Evolutionary conservation across 75 land plant genomes (phyloP).

Genomic region (Ceratopteris richardii): DNA sequence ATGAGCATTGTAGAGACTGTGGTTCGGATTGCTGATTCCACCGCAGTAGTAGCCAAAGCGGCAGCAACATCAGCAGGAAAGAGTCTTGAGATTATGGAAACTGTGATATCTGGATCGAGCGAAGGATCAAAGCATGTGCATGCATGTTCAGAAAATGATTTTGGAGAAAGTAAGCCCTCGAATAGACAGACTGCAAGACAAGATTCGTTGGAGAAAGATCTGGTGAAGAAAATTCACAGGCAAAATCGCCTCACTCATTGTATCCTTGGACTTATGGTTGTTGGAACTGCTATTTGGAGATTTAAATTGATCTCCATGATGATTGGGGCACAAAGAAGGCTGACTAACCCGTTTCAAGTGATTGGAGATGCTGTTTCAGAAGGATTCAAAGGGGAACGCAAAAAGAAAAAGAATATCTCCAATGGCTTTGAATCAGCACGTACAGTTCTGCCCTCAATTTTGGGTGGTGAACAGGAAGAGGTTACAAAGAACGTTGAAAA

Average conservation of each 20-base stretch:
- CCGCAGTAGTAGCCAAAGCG: constrained; percentile 5
- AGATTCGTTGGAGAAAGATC: not conserved
- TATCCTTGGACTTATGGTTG: constrained; percentile 10
- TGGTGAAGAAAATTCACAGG: constrained; percentile 5
- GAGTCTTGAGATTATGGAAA: constrained; percentile 4
- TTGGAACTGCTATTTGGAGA: constrained; percentile 10
- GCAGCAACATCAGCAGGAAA: constrained; percentile 7
- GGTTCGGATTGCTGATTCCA: not conserved
- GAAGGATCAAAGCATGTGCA: not conserved
- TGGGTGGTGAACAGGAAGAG: constrained; percentile 1
- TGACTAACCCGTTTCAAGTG: not conserved
- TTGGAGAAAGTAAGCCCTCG: not conserved
- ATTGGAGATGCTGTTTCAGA: not conserved
- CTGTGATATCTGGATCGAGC: not conserved
- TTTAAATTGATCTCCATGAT: constrained; percentile 1
- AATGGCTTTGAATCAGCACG: not conserved
- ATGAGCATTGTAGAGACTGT: not conserved
- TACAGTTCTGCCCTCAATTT: not conserved
- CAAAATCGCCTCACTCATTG: constrained; percentile 9
- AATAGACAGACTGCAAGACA: not conserved
- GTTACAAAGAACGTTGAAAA: not conserved
- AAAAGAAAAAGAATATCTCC: not conserved
- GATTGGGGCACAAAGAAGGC: not conserved
- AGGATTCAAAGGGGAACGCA: not conserved
- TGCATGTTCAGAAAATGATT: not conserved